Base-by-base conservation (phyloP, 352 stramenopile species). In the Phytophthora kernoviae region DNA sequence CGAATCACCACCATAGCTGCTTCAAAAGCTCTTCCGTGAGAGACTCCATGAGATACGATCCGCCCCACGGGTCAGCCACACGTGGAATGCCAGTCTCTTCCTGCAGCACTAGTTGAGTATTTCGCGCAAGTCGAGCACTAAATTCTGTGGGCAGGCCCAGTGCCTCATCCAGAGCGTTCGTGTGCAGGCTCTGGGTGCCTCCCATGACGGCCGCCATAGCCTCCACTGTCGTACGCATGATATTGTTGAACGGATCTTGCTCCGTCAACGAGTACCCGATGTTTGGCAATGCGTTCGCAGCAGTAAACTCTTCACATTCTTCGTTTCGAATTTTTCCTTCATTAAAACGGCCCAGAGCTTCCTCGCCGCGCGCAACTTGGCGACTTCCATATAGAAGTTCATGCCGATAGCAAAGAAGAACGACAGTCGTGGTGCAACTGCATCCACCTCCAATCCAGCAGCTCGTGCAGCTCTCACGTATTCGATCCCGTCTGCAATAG, bases 321-420 rank as follows among this genome's bases (percentile, higher is more conserved):
- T 98, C n/a, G 96, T 76, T 22, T 93, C 54, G 58, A 98, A 98
- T 42, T 97, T 87, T 55, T 98, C 86, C 60, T 97, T 81, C 46
- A 99, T 93, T 22, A 98, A 67, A 63, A 89, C 86, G 0, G 95
- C 94, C 97, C 97, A 99, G 2, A 99, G 70, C 47, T 87, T 90
- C 49, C 97, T 77, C 15, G 95, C 96, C 24, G 96, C 96, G 49
- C 96, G 81, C 41, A 99, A 75, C 68, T 99, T 99, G 18, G 97
- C 97, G 55, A 99, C 93, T 80, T 98, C 94, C 68, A 98, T 97
- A 81, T 99, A 99, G 65, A 98, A 99, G 65, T 98, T 98, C 90
- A 98, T 98, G 21, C 96, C 96, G 57, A 99, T 98, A 41, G 86
- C 96, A 75, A 98, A 99, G 81, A 99, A 99, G 68, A 99, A 99